Evolutionary conservation across 257 asterid genomes (phyloP).

Genomic region (Ophiorrhiza pumila): DNA sequence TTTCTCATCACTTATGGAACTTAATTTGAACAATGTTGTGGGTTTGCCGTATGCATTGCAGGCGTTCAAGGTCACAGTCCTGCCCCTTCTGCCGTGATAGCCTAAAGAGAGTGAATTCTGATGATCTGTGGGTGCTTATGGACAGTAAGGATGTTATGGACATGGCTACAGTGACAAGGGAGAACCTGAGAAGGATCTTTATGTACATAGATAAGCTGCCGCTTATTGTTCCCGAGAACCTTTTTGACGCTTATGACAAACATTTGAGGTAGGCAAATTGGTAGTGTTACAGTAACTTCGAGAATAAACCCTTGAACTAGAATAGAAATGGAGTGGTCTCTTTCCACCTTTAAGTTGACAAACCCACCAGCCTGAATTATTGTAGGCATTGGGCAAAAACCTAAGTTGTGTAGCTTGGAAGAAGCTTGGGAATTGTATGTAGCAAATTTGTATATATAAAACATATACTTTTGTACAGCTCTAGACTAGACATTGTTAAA

Average conservation of each 20-base stretch:
- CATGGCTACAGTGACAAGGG: slow-evolving; percentile 66
- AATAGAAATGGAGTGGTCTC: slow-evolving; percentile 31
- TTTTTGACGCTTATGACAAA: slow-evolving; percentile 67
- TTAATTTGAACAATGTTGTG: background rate
- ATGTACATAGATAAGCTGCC: slow-evolving; percentile 85
- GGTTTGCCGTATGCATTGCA: slow-evolving; percentile 26
- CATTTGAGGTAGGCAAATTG: slow-evolving; percentile 59
- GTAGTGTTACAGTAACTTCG: slow-evolving; percentile 12
- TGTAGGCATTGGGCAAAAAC: slow-evolving; percentile 48
- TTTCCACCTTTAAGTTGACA: slow-evolving; percentile 27
- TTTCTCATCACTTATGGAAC: background rate
- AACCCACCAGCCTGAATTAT: slow-evolving; percentile 52
- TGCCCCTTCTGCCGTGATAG: slow-evolving; percentile 98
- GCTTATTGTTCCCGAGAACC: slow-evolving; percentile 65
- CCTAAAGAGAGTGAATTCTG: slow-evolving; percentile 76
- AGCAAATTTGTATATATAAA: background rate
- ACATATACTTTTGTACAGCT: slow-evolving; percentile 17
- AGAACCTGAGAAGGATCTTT: slow-evolving; percentile 87
- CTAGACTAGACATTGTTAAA: background rate
- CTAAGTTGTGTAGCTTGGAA: slow-evolving; percentile 20
- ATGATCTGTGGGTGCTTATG: slow-evolving; percentile 85
- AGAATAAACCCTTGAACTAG: slow-evolving; percentile 21
- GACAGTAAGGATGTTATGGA: slow-evolving; percentile 67
- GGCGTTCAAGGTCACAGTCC: slow-evolving; percentile 90
- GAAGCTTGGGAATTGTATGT: slow-evolving; percentile 32